Evolutionary conservation across 495 filamentous ascomycete species (phyloP).

Genomic region (Talaromyces proteolyticus): DNA sequence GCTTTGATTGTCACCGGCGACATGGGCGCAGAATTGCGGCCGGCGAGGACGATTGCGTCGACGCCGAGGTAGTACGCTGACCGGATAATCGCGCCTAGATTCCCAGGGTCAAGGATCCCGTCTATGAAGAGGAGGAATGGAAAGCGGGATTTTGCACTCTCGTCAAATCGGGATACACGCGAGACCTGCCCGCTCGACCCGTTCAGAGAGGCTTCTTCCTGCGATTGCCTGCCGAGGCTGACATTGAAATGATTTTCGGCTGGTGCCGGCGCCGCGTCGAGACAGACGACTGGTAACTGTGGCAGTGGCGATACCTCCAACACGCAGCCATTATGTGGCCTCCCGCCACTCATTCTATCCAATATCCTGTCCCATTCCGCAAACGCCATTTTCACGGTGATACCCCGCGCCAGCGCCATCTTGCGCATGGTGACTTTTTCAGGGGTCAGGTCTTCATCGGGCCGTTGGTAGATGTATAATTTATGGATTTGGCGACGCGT

Average conservation of each 20-base stretch:
- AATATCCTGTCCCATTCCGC: conserved; percentile 56
- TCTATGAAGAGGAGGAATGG: conserved; percentile 81
- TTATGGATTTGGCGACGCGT: conserved; percentile 70
- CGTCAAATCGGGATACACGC: conserved; percentile 1
- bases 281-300: conserved; percentile 56
- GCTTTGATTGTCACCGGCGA: conserved; percentile 77
- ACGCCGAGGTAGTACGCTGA: conserved; percentile 82
- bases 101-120: conserved; percentile 81
- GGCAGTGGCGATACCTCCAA: conserved; percentile 84
- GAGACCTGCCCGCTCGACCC: conserved; percentile 34
- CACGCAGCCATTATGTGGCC: conserved; percentile 87
- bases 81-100: conserved; percentile 83
- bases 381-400: conserved; percentile 49
- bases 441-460: conserved; percentile 32
- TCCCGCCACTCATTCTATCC: conserved; percentile 74
- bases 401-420: conserved; percentile 50
- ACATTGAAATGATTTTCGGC: conserved; percentile 46
- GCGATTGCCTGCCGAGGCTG: conserved; percentile 58
- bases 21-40: conserved; percentile 61
- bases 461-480: conserved; percentile 63
- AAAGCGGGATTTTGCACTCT: conserved; percentile 33
- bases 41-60: conserved; percentile 65
- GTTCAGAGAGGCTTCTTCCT: conserved; percentile 67
- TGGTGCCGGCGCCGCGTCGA: conserved; percentile 41
- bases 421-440: conserved; percentile 43